Percentiles rank a stretch among this genome's conserved stretches.
phyloP scores from a whole-genome alignment of 1,139 yeast genomes.

The Debaryomyces singareniensis region DNA sequence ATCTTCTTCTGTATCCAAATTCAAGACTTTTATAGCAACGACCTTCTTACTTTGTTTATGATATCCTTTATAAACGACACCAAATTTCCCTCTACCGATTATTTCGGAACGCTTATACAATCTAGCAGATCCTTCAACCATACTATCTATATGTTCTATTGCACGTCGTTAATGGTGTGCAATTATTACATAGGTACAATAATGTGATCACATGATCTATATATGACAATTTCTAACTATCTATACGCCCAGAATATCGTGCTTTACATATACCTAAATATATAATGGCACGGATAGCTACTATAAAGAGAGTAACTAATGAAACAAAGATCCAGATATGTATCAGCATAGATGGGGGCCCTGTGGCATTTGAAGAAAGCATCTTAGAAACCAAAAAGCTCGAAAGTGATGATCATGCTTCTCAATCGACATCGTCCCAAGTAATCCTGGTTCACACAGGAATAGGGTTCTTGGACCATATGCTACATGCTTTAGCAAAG shows the following conservation, averaged over 20 bases:
- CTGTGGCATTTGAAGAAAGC: constrained; percentile 51
- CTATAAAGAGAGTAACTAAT: constrained; percentile 69
- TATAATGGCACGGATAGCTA: constrained; percentile 31
- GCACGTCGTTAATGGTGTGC: too few relatives aligned
- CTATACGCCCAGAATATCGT: too few relatives aligned
- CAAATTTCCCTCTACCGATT: constrained; percentile 94
- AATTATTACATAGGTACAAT: too few relatives aligned
- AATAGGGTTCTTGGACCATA: constrained; percentile 91
- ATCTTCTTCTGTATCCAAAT: constrained; percentile 88
- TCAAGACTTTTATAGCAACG: constrained; percentile 89
- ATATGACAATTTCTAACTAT: too few relatives aligned
- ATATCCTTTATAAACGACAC: constrained; percentile 86
- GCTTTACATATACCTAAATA: not conserved
- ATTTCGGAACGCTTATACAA: constrained; percentile 77
- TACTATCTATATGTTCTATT: too few relatives aligned
- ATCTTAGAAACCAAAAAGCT: constrained; percentile 23
- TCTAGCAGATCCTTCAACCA: too few relatives aligned
- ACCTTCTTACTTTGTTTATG: constrained; percentile 61
- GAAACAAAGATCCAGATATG: constrained; percentile 92
- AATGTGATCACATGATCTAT: too few relatives aligned
- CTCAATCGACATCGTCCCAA: constrained; percentile 60
- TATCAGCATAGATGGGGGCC: constrained; percentile 80
- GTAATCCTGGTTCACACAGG: constrained; percentile 81
- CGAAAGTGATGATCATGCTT: constrained; percentile 45
- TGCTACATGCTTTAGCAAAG: constrained; percentile 95